A percentile compares a stretch with the other conserved stretches of the same genome.
Conservation (phyloP, 2,329 filamentous ascomycete genomes). For the Didymella keratinophila region DNA sequence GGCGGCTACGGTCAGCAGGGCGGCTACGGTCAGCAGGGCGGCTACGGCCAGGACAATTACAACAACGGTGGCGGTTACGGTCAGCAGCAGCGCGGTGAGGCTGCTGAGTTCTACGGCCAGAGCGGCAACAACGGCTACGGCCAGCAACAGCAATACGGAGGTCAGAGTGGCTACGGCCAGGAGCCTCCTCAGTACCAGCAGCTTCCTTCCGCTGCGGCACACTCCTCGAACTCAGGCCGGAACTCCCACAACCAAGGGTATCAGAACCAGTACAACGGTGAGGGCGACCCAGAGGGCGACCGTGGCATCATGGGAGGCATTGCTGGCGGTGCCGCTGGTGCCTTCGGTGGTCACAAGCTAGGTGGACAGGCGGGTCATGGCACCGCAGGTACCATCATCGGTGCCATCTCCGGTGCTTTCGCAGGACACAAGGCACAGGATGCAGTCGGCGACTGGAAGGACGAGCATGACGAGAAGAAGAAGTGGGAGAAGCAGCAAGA, state of each 20-base stretch:
- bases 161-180: slow-evolving; percentile 25
- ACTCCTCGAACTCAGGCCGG: slow-evolving; percentile 34
- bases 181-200: slow-evolving; percentile 37
- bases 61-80: slow-evolving; percentile 22
- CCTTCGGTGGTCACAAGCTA: slow-evolving; percentile 37
- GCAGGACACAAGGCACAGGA: slow-evolving; percentile 38
- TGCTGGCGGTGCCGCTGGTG: slow-evolving; percentile 39
- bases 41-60: slow-evolving; percentile 14
- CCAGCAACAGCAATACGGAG: slow-evolving; percentile 27
- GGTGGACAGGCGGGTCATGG: slow-evolving; percentile 37
- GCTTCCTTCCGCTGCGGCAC: slow-evolving; percentile 29
- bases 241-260: slow-evolving; percentile 36
- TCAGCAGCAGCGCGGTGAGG: slow-evolving; percentile 24
- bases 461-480: slow-evolving; percentile 41
- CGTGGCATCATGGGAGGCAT: slow-evolving; percentile 40
- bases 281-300: slow-evolving; percentile 34
- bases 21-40: slow-evolving; percentile 11
- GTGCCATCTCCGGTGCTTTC: slow-evolving; percentile 37
- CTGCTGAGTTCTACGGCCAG: slow-evolving; percentile 26
- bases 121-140: slow-evolving; percentile 21
- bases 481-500: slow-evolving; percentile 34
- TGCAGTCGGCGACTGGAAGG: slow-evolving; percentile 33
- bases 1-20: slow-evolving; percentile 11
- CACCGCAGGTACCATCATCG: slow-evolving; percentile 33
- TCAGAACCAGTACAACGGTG: slow-evolving; percentile 33